Evolutionary conservation across 1,284 basidiomycete species (phyloP).

Genomic region (Cutaneotrichosporon cyanovorans): DNA sequence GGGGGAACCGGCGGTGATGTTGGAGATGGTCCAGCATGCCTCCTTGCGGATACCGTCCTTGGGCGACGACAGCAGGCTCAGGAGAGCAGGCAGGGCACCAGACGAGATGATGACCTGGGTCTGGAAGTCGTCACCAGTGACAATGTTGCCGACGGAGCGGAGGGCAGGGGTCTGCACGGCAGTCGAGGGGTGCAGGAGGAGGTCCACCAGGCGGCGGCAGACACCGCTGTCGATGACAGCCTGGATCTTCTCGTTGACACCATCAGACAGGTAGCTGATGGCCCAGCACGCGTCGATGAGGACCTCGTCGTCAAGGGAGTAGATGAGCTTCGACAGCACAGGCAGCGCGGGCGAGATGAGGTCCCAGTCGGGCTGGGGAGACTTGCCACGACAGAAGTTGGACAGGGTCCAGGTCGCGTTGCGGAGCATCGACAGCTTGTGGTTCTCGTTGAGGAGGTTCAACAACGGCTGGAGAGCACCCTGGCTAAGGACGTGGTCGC

Average conservation of each 20-base stretch:
- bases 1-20: conserved; percentile 94
- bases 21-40: conserved; percentile 99
- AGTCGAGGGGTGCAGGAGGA: conserved; percentile 94
- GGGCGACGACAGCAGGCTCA: conserved; percentile 83
- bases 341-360: conserved; percentile 90
- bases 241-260: conserved; percentile 99
- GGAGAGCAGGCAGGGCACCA: conserved; percentile 85
- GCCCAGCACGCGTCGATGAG: conserved; percentile 99
- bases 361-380: conserved; percentile 92
- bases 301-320: conserved; percentile 98
- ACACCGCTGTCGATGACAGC: conserved; percentile 98
- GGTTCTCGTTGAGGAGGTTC: conserved; percentile 52
- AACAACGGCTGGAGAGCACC: conserved; percentile 52
- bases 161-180: conserved; percentile 98
- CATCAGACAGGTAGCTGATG: conserved; percentile 98
- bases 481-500: conserved; percentile 65
- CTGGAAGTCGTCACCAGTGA: conserved; percentile 96
- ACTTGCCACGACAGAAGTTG: conserved; percentile 96
- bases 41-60: conserved; percentile 89
- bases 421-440: conserved; percentile 93
- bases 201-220: conserved; percentile 91
- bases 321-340: conserved; percentile 95
- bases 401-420: conserved; percentile 97
- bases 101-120: conserved; percentile 98
- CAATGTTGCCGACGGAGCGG: conserved; percentile 96